phyloP scores from a whole-genome alignment of 2,329 filamentous ascomycete genomes.

The Dryadomyces quercus-mongolicae region DNA sequence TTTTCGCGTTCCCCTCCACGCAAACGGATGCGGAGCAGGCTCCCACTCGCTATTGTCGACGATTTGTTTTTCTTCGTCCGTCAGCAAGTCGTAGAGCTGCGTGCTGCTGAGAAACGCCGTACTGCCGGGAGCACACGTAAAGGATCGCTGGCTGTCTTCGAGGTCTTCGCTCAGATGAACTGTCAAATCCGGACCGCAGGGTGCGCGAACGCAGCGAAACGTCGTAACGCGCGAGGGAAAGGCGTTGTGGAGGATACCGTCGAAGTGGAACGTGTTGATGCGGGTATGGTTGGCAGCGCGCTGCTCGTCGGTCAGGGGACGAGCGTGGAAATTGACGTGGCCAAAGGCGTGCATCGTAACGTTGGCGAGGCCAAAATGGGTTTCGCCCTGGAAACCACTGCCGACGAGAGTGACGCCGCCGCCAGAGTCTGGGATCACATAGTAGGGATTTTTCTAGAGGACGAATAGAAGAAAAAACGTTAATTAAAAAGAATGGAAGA shows the following conservation, averaged over 20 bases:
- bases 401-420: conserved; percentile 23
- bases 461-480: not conserved
- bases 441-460: not conserved
- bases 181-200: conserved; percentile 17
- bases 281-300: conserved; percentile 22
- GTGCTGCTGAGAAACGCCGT: conserved; percentile 1
- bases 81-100: not conserved
- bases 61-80: not conserved
- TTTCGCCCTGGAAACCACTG: conserved; percentile 23
- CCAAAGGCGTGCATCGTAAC: conserved; percentile 12
- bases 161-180: conserved; percentile 22
- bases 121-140: conserved; percentile 18
- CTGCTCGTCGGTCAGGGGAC: conserved; percentile 15
- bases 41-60: not conserved
- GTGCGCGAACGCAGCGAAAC: conserved; percentile 20
- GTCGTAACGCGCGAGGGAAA: conserved; percentile 24
- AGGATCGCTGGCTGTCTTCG: conserved; percentile 7
- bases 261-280: conserved; percentile 27
- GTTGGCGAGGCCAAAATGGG: conserved; percentile 23
- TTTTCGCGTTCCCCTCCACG: not conserved
- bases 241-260: conserved; percentile 22
- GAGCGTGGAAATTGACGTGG: conserved; percentile 18
- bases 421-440: conserved; percentile 20
- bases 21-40: conserved; percentile 1
- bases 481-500: no score